Evolutionary conservation across 306 rosid species (phyloP), one percentile per base, ranked within the genome.

Genomic region (Dryas alaskensis): DNA sequence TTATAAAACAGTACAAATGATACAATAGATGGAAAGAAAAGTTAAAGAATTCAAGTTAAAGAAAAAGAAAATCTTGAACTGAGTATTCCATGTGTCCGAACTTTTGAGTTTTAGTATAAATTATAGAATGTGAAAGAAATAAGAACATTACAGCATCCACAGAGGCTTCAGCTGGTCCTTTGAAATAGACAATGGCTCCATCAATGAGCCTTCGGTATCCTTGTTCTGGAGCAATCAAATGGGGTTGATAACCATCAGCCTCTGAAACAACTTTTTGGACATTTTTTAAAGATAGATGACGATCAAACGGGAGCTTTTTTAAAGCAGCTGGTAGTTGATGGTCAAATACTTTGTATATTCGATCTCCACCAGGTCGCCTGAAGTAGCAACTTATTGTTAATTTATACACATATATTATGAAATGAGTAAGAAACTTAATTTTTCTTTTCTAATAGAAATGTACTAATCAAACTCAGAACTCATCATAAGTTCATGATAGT

Each of bases 201-300:
- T 95, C 99, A 81, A 95, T 92, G 73, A 95, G 98, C 78, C 98
- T 92, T 80, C 98, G 84, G 77, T 95, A 95, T 67, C 99, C 99
- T 86, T 95, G 99, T 70, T 95, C 99, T 48, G 99, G 99, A 77
- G 99, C 99, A 80, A 95, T 92, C 81, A 95, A 87, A 80, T 95
- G 99, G 67, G 99, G 99, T 58, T 95, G 99, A 81, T 95, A 95
- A 51, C 99, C 99, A 84, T 95, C 99, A 70, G 99, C 99, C 87
- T 95, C 98, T 39, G 90, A 77, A 63, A 95, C 99, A 77, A 95
- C 85, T 82, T 85, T 92, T 76, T 95, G 98, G 81, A 95, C 98
- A 90, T 92, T 92, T 82, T 87, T 92, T 46, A 87, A 9, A 59
- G 90, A 81, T 64, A 95, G 96, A 80, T 95, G 99, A 49, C 99